Base-by-base conservation (phyloP, 768 basidiomycete species). In the Xerocomellus chrysenteron region DNA sequence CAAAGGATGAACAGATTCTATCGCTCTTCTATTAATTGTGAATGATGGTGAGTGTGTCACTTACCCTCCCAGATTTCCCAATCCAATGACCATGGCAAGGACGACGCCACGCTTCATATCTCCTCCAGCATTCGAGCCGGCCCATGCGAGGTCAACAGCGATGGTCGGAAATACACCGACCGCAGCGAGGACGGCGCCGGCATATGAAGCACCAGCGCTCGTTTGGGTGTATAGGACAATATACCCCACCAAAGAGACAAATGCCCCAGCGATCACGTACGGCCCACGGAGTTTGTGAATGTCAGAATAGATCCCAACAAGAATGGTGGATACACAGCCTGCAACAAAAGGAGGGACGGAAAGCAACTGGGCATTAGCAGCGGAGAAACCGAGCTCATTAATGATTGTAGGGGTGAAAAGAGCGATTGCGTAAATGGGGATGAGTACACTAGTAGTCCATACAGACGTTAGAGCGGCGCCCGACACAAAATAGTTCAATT, bases 21-120 rank as follows among this genome's bases (percentile, higher is more conserved):
- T 35, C 3, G 2, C 21, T 35, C 6, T 21, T 30, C 17, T 4
- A 28, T 69, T 8, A 67, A 35, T 19, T 14, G 2, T n/a, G 37
- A 36, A 30, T 17, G 39, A 19, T 5, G 44, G 5, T 12, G 33
- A 73, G 74, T 21, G 69, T 21, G n/a, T 30, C 2, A 45, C 70
- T 54, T 50, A 78, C 62, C 82, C 82, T 57, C 83, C 83, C 11
- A 85, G 68, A 56, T 85, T 86, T 21, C 80, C 83, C 11, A 80
- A 39, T 28, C 81, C 81, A 50, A 81, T 78, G 17, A 84, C 76
- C 73, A 82, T 75, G 5, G 80, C 85, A 36, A 84, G 57, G 13
- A 76, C 74, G 13, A 84, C 75, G 24, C 76, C 84, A 53, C 77
- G 75, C 61, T 81, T 80, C 47, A 80, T 56, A 61, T 82, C 82